Conservation (phyloP, 2,329 filamentous ascomycete genomes). For the Pseudogymnoascus pannorum region DNA sequence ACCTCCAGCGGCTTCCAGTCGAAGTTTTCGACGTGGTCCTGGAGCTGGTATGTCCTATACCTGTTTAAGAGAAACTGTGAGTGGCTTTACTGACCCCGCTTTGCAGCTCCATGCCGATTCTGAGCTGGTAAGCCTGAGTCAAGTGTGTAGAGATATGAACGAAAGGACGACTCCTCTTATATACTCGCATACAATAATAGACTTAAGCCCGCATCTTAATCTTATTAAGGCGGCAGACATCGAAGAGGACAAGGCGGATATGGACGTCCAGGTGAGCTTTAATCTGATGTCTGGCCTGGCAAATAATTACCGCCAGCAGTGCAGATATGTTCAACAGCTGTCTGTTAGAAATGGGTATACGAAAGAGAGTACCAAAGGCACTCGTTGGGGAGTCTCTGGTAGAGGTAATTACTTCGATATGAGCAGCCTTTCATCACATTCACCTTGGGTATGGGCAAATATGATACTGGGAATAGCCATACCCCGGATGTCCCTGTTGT, state of each 20-base stretch:
- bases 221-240: neutral
- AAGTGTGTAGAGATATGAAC: neutral
- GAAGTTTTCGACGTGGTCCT: neutral
- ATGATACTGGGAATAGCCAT: neutral
- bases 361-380: neutral
- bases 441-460: neutral
- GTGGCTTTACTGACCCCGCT: neutral
- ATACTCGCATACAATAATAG: neutral
- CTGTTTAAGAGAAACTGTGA: neutral
- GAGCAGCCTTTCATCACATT: neutral
- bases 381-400: neutral
- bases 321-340: neutral
- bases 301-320: neutral
- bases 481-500: neutral
- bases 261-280: neutral
- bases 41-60: neutral
- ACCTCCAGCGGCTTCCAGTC: neutral
- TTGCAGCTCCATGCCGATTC: neutral
- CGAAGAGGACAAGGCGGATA: neutral
- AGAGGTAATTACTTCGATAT: neutral
- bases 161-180: neutral
- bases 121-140: neutral
- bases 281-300: neutral
- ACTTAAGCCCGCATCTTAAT: neutral
- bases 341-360: neutral